Base-by-base conservation (phyloP, 495 filamentous ascomycete species). In the Margaritispora aquatica region DNA sequence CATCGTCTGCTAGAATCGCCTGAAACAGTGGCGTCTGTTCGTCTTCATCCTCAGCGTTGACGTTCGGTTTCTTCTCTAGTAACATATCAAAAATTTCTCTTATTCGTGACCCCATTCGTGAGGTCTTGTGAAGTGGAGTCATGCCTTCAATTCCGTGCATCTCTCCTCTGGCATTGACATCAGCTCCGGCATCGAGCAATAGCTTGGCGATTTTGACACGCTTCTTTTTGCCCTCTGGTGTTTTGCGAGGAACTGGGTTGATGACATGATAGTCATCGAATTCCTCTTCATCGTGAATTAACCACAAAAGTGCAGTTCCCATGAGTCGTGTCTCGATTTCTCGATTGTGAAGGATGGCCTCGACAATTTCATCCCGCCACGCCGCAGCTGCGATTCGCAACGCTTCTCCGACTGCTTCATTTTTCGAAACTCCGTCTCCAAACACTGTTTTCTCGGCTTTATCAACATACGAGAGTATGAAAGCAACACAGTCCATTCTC, bases 171-270 rank as follows among this genome's bases (percentile, higher is more conserved):
- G 46, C 41, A 51, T 62, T 51, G 26, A 58, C 23, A 26, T 62
- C 54, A 3, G 54, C 54, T 21, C 56, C 56, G 21, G 31, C 26
- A 27, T 58, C 56, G 7, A 58, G 56, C 56, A 63, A 50, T 21
- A 63, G 38, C 44, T 41, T 54, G 9, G 59, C 60, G 15, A 41
- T 59, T 21, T 48, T 22, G 52, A 62, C 31, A 29, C 54, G 48
- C 46, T 36, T 26, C 21, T 50, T 24, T 15, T 20, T 51, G 22
- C 34, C 36, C 21, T 47, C 34, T 11, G 19, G 26, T 13, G 52
- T 54, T 29, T 19, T 36, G 10, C 27, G 31, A 36, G 52, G 21
- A 31, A 54, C 52, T 54, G 52, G 29, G 52, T 54, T 54, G 26
- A 17, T 54, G 52, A 54, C 26, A 54, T 54, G 52, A 20, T 34